phyloP scores from a whole-genome alignment of 2,329 filamentous ascomycete species.

The Alternaria sp. region DNA sequence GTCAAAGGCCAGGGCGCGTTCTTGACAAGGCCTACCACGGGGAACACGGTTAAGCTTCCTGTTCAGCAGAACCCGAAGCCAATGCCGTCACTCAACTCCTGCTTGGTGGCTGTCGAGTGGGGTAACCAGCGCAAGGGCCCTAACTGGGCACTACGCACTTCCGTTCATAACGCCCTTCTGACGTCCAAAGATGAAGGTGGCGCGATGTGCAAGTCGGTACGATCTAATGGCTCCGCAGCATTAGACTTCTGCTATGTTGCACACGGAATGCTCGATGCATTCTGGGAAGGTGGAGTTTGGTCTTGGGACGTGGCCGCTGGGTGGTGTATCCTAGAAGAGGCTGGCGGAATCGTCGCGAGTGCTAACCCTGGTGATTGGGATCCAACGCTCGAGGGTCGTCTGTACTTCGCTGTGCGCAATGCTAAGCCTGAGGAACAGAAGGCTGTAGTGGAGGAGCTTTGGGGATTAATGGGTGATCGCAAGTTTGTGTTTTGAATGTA shows the following conservation, averaged over 20 bases:
- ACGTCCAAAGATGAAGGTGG: slow-evolving; percentile 39
- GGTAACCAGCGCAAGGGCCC: slow-evolving; percentile 48
- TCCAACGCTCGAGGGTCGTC: slow-evolving; percentile 44
- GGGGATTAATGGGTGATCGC: slow-evolving; percentile 47
- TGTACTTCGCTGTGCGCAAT: slow-evolving; percentile 46
- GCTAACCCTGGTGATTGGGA: slow-evolving; percentile 50
- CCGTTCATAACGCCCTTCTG: slow-evolving; percentile 41
- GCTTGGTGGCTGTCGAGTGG: slow-evolving; percentile 50
- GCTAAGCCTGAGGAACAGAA: slow-evolving; percentile 44
- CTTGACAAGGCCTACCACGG: slow-evolving; percentile 32
- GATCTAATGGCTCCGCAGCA: slow-evolving; percentile 48
- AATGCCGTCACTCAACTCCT: slow-evolving; percentile 41
- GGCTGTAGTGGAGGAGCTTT: slow-evolving; percentile 46
- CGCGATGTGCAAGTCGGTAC: slow-evolving; percentile 47
- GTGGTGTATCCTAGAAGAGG: slow-evolving; percentile 51
- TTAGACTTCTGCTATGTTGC: slow-evolving; percentile 53
- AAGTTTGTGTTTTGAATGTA: slow-evolving; percentile 37
- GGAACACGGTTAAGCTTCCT: slow-evolving; percentile 39
- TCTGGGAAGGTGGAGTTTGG: slow-evolving; percentile 51
- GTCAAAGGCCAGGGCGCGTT: slow-evolving; percentile 46
- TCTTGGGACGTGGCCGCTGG: slow-evolving; percentile 51
- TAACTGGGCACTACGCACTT: slow-evolving; percentile 49
- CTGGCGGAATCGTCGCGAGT: slow-evolving; percentile 48
- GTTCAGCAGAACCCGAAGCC: slow-evolving; percentile 37
- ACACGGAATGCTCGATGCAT: slow-evolving; percentile 45